A percentile compares a stretch with the other conserved stretches of the same genome.
phyloP scores from a whole-genome alignment of 2,329 filamentous ascomycete genomes.

The Fusarium tricinctum region DNA sequence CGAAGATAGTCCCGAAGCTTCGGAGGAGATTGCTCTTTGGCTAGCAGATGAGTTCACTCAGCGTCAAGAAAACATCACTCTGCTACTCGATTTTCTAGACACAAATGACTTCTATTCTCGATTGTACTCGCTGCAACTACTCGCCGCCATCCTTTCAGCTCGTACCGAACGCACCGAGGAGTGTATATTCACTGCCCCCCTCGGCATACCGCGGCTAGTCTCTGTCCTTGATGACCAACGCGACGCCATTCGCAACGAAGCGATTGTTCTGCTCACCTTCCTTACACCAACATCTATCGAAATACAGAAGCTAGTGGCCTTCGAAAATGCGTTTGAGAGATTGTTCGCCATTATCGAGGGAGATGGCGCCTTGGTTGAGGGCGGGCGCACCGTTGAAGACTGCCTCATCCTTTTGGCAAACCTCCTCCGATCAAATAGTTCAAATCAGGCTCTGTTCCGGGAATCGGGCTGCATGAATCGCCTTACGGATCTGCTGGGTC shows the following conservation, averaged over 20 bases:
- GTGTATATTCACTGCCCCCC: constrained; percentile 88
- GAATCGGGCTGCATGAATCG: constrained; percentile 87
- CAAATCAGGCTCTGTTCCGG: constrained; percentile 93
- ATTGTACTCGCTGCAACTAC: constrained; percentile 89
- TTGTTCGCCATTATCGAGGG: constrained; percentile 84
- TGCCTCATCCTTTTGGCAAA: constrained; percentile 93
- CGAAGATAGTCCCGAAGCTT: constrained; percentile 85
- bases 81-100: constrained; percentile 90
- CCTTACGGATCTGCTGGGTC: constrained; percentile 77
- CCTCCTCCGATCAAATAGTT: constrained; percentile 85
- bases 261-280: constrained; percentile 86
- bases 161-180: constrained; percentile 94
- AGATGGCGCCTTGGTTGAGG: constrained; percentile 86
- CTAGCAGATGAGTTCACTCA: constrained; percentile 98
- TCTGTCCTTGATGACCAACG: constrained; percentile 85
- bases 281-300: constrained; percentile 89
- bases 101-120: constrained; percentile 89
- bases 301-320: constrained; percentile 94
- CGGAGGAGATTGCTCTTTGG: constrained; percentile 96
- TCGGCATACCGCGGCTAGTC: constrained; percentile 90
- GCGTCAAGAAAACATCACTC: constrained; percentile 94
- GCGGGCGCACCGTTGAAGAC: constrained; percentile 90
- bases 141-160: constrained; percentile 86
- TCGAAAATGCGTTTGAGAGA: constrained; percentile 92
- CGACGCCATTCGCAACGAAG: constrained; percentile 91